phyloP scores from a whole-genome alignment of 148 eudicot species.

The Nepenthes gracilis region DNA sequence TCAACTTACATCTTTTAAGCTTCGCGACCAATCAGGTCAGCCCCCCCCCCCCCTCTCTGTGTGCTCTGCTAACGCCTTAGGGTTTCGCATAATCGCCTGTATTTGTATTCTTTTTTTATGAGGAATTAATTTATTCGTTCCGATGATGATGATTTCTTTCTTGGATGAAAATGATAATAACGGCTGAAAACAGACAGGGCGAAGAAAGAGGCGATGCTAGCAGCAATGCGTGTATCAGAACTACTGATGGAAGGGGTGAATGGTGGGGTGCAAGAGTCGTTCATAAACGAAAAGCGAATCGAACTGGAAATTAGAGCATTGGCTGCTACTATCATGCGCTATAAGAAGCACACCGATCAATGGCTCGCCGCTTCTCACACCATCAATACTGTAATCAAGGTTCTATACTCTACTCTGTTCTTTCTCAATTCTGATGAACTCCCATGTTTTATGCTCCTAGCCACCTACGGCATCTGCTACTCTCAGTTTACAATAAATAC shows the following conservation, averaged over 20 bases:
- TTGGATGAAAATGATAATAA: too few relatives aligned
- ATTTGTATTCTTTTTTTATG: background rate
- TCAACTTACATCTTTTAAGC: constrained; percentile 20
- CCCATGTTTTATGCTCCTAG: too few relatives aligned
- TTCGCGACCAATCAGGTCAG: constrained; percentile 38
- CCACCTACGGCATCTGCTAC: too few relatives aligned
- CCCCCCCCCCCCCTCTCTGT: background rate
- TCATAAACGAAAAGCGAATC: constrained; percentile 69
- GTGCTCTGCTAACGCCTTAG: background rate
- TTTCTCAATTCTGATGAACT: background rate
- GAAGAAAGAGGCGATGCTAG: constrained; percentile 54
- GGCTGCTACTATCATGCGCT: constrained; percentile 38
- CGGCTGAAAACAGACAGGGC: constrained; percentile 35
- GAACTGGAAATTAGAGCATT: constrained; percentile 64
- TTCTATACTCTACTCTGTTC: background rate
- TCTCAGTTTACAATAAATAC: too few relatives aligned
- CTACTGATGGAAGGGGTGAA: constrained; percentile 62
- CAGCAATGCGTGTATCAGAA: constrained; percentile 55
- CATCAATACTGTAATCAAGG: constrained; percentile 68
- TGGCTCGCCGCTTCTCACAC: constrained; percentile 77
- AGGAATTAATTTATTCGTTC: background rate
- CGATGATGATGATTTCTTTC: too few relatives aligned
- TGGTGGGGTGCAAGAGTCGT: constrained; percentile 69
- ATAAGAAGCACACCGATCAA: constrained; percentile 72
- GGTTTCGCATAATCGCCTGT: too few relatives aligned